Evolutionary conservation across 2,329 filamentous ascomycete genomes (phyloP).

Genomic region (Aspergillus eucalypticola): DNA sequence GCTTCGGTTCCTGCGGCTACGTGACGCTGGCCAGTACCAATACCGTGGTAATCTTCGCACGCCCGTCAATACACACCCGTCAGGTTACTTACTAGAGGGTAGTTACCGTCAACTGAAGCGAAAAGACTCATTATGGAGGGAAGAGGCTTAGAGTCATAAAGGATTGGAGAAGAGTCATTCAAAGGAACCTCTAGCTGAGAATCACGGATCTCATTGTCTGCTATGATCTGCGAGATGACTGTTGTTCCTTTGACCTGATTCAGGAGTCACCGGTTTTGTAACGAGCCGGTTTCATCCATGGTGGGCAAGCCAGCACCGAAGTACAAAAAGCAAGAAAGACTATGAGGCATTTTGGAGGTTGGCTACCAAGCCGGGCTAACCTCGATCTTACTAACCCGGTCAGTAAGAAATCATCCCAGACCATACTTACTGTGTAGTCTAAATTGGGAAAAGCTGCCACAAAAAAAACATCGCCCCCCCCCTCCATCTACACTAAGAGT

Average conservation of each 20-base stretch:
- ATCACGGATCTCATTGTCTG: not conserved
- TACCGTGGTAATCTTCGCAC: not conserved
- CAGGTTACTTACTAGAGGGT: not conserved
- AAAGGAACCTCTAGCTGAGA: not conserved
- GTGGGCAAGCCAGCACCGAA: constrained; percentile 1
- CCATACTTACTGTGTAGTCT: not conserved
- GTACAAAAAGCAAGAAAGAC: not conserved
- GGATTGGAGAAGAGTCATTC: not conserved
- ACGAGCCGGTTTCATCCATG: constrained; percentile 10
- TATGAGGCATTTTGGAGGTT: constrained; percentile 12
- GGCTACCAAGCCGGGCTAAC: constrained; percentile 6
- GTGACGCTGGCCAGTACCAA: constrained; percentile 15
- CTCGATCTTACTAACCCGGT: constrained; percentile 9
- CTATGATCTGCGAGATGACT: not conserved
- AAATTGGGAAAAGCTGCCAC: not conserved
- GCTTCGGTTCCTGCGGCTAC: constrained; percentile 30
- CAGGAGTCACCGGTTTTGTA: constrained; percentile 4
- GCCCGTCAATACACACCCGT: not conserved
- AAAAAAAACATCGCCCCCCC: not conserved
- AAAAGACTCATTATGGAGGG: not conserved
- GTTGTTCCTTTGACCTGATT: not conserved
- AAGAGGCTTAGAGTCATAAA: not conserved
- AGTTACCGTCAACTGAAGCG: not conserved
- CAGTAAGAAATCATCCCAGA: constrained; percentile 3
- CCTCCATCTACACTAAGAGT: not conserved